phyloP scores from a whole-genome alignment of 108 stramenopile genomes.

The Schizochytrium sp. region DNA sequence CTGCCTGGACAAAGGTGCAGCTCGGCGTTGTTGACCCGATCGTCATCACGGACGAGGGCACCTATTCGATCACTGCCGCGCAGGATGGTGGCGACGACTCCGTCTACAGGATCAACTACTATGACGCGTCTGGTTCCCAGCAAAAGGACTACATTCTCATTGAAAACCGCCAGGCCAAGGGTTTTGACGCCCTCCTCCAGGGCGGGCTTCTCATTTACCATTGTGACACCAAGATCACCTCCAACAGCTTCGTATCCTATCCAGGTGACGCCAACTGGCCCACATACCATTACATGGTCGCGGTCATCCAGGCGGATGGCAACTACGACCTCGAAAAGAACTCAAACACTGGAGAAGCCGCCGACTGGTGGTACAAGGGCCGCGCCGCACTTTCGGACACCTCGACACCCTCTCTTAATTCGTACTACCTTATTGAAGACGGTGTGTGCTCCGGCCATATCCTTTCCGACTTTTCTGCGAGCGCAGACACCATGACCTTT shows the following conservation, averaged over 20 bases:
- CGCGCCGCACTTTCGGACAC: neutral
- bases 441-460: neutral
- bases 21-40: constrained; percentile 50
- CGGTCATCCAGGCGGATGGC: constrained; percentile 61
- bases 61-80: constrained; percentile 28
- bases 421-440: neutral
- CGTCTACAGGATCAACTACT: constrained; percentile 45
- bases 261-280: constrained; percentile 55
- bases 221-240: constrained; percentile 41
- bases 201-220: constrained; percentile 61
- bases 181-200: constrained; percentile 41
- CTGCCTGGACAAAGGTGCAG: constrained; percentile 44
- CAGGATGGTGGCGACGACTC: constrained; percentile 5
- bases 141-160: constrained; percentile 58
- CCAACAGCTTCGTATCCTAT: constrained; percentile 34
- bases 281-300: constrained; percentile 60
- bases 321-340: constrained; percentile 56
- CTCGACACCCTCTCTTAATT: neutral
- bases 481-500: neutral
- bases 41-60: constrained; percentile 35
- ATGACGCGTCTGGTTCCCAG: constrained; percentile 20
- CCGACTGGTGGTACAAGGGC: neutral
- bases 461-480: neutral
- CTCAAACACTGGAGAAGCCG: neutral
- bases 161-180: constrained; percentile 53